Percentiles rank a stretch among this genome's conserved stretches.
Evolutionary conservation across 768 basidiomycete species (phyloP).

Genomic region (Boletus rufocinnamomeus): DNA sequence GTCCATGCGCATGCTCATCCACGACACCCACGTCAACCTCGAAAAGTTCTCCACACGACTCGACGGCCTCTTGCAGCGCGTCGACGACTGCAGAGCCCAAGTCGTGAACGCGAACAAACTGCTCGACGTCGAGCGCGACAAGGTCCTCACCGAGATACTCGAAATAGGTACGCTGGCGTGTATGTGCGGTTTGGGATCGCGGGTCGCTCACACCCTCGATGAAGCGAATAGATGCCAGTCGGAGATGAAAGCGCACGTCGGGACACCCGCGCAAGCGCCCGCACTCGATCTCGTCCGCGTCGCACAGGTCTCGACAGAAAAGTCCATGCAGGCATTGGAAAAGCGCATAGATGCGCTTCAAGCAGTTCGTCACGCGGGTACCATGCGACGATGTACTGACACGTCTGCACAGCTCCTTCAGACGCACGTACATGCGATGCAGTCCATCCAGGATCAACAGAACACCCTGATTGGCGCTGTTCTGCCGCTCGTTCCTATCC

Average conservation of each 20-base stretch:
- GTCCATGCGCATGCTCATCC: conserved; percentile 69
- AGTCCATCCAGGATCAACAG: conserved; percentile 49
- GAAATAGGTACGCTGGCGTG: conserved; percentile 5
- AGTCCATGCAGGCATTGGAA: conserved; percentile 45
- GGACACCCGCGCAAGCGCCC: conserved; percentile 53
- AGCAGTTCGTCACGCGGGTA: conserved; percentile 36
- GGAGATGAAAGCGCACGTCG: conserved; percentile 58
- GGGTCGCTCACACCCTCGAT: conserved; percentile 11
- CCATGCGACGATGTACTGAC: conserved; percentile 15
- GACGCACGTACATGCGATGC: conserved; percentile 55
- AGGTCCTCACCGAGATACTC: conserved; percentile 51
- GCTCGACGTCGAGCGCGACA: conserved; percentile 63
- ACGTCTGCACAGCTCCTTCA: conserved; percentile 45
- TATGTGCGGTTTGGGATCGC: neutral
- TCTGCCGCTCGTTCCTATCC: conserved; percentile 58
- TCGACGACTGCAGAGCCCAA: conserved; percentile 56
- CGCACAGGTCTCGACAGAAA: conserved; percentile 41
- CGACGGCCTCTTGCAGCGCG: conserved; percentile 49
- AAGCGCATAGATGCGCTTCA: conserved; percentile 60
- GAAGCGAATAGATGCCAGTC: conserved; percentile 66
- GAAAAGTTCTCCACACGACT: conserved; percentile 65
- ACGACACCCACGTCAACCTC: conserved; percentile 72
- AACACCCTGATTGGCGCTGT: conserved; percentile 45
- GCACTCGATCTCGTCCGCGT: conserved; percentile 43
- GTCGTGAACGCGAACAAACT: conserved; percentile 53